phyloP scores from a whole-genome alignment of 2,329 filamentous ascomycete species.

The Thielaviopsis ethacetica region DNA sequence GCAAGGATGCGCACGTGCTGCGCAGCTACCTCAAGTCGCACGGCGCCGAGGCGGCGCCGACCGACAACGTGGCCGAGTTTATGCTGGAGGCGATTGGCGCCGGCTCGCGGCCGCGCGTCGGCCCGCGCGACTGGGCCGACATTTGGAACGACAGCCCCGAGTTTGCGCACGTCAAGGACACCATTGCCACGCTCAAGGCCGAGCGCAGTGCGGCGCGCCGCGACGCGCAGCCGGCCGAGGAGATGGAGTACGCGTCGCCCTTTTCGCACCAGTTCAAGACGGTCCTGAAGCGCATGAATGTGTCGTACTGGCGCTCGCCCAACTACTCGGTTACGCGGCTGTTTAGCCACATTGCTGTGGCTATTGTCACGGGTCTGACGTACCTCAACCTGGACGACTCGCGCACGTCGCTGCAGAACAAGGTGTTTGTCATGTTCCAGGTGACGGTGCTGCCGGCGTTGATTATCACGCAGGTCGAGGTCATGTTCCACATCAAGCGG shows the following conservation, averaged over 20 bases:
- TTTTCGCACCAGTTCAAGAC: conserved; percentile 61
- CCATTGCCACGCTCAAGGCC: conserved; percentile 50
- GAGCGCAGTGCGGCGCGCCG: conserved; percentile 31
- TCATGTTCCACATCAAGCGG: conserved; percentile 63
- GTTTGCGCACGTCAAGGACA: conserved; percentile 46
- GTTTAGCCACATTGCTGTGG: conserved; percentile 69
- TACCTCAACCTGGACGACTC: conserved; percentile 67
- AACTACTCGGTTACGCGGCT: conserved; percentile 82
- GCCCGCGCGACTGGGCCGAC: conserved; percentile 63
- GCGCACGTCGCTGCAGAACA: conserved; percentile 62
- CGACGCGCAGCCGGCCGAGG: conserved; percentile 41
- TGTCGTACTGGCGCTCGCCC: conserved; percentile 70
- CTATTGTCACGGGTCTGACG: conserved; percentile 61
- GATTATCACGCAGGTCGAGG: conserved; percentile 67
- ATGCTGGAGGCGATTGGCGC: conserved; percentile 78
- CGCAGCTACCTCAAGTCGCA: conserved; percentile 44
- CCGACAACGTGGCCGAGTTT: conserved; percentile 52
- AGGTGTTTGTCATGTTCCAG: conserved; percentile 82
- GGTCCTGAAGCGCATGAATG: conserved; percentile 56
- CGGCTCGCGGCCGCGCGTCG: conserved; percentile 54
- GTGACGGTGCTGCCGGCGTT: conserved; percentile 69
- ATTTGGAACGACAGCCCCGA: conserved; percentile 63
- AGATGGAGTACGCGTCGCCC: conserved; percentile 72
- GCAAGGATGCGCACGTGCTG: conserved; percentile 54
- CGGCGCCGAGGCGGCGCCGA: conserved; percentile 40